Base-by-base conservation (phyloP, 139 green algal species). In the Diplosphaera chodatii region DNA sequence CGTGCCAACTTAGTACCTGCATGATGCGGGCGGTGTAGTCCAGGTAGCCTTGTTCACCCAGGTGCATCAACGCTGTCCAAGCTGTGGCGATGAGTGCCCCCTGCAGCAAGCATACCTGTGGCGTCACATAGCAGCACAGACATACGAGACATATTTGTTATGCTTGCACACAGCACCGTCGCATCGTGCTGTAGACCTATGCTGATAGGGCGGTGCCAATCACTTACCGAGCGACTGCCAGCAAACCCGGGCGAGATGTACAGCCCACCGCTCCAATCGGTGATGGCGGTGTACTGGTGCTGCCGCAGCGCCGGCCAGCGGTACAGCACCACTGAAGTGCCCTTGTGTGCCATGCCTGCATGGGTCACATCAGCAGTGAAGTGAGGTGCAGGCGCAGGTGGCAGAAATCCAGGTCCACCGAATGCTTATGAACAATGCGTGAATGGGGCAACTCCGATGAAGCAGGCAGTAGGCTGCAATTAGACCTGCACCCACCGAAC, bases 261-360 rank as follows among this genome's bases (percentile, higher is more conserved):
- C 13, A 98, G 86, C 2, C 94, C 94, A 1, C 94, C 94, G 5
- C 79, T 87, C 94, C 94, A 99, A 66, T 98, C 93, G 1, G 90
- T 97, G 56, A 98, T 87, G 40, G 74, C 67, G 1, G 87, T 91
- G 83, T 86, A 93, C 79, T 88, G 78, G 78, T 87, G 80, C 40
- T 74, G 70, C 65, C 93, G 84, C 25, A 96, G 74, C 32, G 87
- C 74, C 13, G 71, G 73, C 62, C 34, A 79, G 41, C 79, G 67
- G 81, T 96, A 98, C 37, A 98, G 87, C 66, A 97, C 88, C 15
- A 97, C 88, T 64, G 70, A 87, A 62, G 87, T 97, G 73, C 94
- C 94, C 85, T 99, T 98, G 77, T 95, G 92, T 1, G 86, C 90
- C 81, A 93, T 81, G 70, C 92, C 48, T 59, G 48, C 48, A 59